Evolutionary conservation across 2,329 filamentous ascomycete genomes (phyloP), one percentile per base, ranked within the genome.

Genomic region (Metarhizium anisopliae): DNA sequence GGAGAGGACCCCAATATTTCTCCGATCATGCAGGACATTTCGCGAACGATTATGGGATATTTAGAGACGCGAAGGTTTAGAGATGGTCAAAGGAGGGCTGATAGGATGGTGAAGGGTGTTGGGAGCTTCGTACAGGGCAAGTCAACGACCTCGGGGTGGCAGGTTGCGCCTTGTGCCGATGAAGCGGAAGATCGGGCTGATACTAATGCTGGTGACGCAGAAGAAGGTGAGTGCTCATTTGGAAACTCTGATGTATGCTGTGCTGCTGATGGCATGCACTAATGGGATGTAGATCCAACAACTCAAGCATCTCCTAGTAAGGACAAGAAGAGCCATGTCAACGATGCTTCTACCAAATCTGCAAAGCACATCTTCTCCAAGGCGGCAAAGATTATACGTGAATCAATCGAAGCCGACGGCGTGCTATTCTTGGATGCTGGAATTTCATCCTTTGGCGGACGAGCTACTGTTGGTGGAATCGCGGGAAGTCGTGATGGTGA

Each of bases 331-430:
- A 20, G 18, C 13, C 38, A 45, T 29, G 51, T 56, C 5, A 53
- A 53, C 20, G 38, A 56, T 14, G 55, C 45, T 47, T 53, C 55
- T 3, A 50, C 36, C 11, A 47, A 47, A 47, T 56, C 55, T 25
- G 51, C 42, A 13, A 47, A 53, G 36, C 51, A 56, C 52, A 55
- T 77, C 4, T 76, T 77, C 51, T 70, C 71, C 0, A 74, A 73
- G n/a, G 77, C 76, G 11, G 72, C 76, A 10, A 70, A 70, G 29
- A 66, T 78, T 1, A 67, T 79, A 7, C 64, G 71, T 1, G 66
- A 76, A 38, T 71, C 73, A 0, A 63, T 78, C 4, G 70, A 73
- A 11, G 67, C 71, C 0, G 71, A 74, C 18, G 74, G 74, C 0
- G 64, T 67, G 14, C 42, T 68, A 2, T 66, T 66, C 63, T 66